Conservation (phyloP, 106 monocot species). For the Allium sativum region DNA sequence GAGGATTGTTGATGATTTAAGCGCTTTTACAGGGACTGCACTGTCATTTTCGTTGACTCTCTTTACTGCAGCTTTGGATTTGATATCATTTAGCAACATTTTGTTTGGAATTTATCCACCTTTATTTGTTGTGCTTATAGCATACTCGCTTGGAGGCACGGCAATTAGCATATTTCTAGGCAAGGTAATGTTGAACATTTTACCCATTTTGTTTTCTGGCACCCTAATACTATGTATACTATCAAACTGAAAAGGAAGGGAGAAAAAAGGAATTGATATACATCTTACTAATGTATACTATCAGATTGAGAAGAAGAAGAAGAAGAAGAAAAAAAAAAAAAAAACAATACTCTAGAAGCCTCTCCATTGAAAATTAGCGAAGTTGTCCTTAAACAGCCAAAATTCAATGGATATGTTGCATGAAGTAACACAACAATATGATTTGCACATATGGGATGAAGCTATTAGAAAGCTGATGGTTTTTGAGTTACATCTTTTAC, state of each 20-base stretch:
- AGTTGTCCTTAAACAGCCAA: no score
- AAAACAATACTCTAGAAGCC: no score
- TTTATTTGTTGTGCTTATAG: slow-evolving; percentile 84
- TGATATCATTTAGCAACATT: slow-evolving; percentile 94
- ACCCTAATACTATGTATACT: no score
- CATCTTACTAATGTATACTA: no score
- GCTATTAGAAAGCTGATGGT: background rate
- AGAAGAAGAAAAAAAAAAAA: no score
- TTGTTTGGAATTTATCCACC: slow-evolving; percentile 89
- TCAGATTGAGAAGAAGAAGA: no score
- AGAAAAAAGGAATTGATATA: no score
- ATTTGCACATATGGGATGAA: background rate
- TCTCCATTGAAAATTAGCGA: no score
- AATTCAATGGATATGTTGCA: no score
- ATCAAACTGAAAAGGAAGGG: no score
- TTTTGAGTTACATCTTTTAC: no score
- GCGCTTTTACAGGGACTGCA: slow-evolving; percentile 82
- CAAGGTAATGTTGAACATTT: slow-evolving; percentile 42
- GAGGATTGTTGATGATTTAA: slow-evolving; percentile 89
- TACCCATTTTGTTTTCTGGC: background rate
- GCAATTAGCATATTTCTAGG: slow-evolving; percentile 85
- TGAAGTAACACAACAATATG: background rate
- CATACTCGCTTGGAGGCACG: slow-evolving; percentile 91
- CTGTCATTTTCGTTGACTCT: slow-evolving; percentile 82
- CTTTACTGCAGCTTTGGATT: slow-evolving; percentile 82